These are phyloP conservation scores for Lasiosphaeriaceae sp. DNA, from an alignment of 495 filamentous ascomycete species.

Conservation along the genomic window DNA sequence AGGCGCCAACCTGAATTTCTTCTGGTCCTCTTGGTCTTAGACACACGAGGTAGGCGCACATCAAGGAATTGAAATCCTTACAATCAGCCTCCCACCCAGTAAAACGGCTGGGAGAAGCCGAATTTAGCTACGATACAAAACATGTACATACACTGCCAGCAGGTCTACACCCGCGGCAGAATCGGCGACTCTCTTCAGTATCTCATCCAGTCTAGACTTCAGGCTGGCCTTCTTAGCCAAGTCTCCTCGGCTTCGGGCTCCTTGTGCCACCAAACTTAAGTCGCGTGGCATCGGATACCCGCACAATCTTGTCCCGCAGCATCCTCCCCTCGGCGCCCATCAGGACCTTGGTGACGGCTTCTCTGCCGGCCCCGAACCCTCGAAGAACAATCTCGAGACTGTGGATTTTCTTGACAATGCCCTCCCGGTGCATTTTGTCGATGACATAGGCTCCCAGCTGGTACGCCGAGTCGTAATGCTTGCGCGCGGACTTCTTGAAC, in stretches of 20 bases:
- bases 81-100: too few species aligned
- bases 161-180: neutral
- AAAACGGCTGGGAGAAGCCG: too few species aligned
- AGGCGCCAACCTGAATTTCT: too few species aligned
- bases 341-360: slow-evolving; percentile 84
- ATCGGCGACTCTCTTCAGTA: neutral
- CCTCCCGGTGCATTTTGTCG: slow-evolving; percentile 70
- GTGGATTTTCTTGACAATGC: slow-evolving; percentile 55
- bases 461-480: slow-evolving; percentile 88
- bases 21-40: too few species aligned
- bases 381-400: slow-evolving; percentile 73
- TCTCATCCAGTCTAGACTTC: neutral
- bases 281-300: slow-evolving; percentile 77
- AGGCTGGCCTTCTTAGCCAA: slow-evolving; percentile 54
- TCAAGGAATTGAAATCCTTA: too few species aligned
- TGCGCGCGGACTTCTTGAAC: slow-evolving; percentile 73
- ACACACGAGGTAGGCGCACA: too few species aligned
- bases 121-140: slow-evolving; percentile 11
- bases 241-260: slow-evolving; percentile 72
- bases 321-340: slow-evolving; percentile 76
- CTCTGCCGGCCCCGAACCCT: slow-evolving; percentile 79
- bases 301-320: slow-evolving; percentile 64
- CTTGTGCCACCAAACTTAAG: slow-evolving; percentile 95
- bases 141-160: slow-evolving; percentile 17
- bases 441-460: slow-evolving; percentile 79